Evolutionary conservation across 2,329 filamentous ascomycete species (phyloP), one percentile per base, ranked within the genome.

Genomic region (Paraphoma chrysanthemicola): DNA sequence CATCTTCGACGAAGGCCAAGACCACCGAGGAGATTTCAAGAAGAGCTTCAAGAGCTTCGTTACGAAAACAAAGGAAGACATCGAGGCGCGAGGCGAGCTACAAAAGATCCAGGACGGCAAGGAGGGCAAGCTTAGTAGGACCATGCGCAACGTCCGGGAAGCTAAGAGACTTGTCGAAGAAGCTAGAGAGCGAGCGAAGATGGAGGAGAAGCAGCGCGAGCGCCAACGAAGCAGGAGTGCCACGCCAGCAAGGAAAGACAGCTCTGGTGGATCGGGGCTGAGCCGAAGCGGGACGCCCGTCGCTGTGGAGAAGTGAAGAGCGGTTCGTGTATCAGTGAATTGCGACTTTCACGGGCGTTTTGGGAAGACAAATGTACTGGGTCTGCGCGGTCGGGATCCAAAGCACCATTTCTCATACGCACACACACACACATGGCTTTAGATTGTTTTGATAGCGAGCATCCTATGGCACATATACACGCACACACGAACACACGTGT

Each of bases 11-110:
- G 64, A 72, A 44, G 61, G 71, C 31, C 62, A 72, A 39, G 60
- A 62, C 53, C 33, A 70, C 43, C 62, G 66, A 29, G 56, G 62
- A 10, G 69, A 69, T 17, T 53, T 75, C 16, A 76, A 75, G 53
- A 65, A 66, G 28, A 71, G 68, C 2, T 66, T 77, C 6, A 76
- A 76, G 53, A 68, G 66, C 48, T 67, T 78, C 12, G 73, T 77
- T 33, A 70, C 76, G 41, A 73, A 72, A 51, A 73, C 72, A 1
- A 74, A 72, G 43, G 70, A 70, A 29, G 70, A 68, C 17, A 70
- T 74, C 11, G 71, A 75, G 30, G 67, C 65, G 2, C 45, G 70
- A 10, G 71, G 68, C 18, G 73, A 75, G 53, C 23, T 70, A 57
- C 70, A 75, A 55, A 75, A 71, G 57, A 46, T 70, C 30, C 67